Evolutionary conservation across 345 rosid genomes (phyloP).

Genomic region (Combretum micranthum): DNA sequence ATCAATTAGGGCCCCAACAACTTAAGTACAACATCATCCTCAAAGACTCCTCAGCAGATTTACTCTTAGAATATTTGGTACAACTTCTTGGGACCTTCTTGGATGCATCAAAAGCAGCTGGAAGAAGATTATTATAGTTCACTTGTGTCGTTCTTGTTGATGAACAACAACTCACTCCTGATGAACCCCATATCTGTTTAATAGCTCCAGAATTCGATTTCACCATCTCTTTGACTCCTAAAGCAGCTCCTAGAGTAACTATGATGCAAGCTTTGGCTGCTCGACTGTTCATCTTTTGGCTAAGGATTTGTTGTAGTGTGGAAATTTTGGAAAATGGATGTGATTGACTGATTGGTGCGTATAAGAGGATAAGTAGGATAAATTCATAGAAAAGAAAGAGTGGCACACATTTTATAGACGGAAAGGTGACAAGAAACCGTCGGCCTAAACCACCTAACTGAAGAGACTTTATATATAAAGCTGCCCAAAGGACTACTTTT

Average conservation of each 20-base stretch:
- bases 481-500: no score
- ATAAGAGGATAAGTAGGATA: no score
- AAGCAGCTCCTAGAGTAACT: slow-evolving; percentile 15
- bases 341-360: no score
- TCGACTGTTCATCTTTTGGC: not conserved
- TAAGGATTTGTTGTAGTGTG: not conserved
- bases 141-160: slow-evolving; percentile 5
- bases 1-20: slow-evolving; percentile 20
- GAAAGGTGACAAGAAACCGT: slow-evolving; percentile 1
- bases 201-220: slow-evolving; percentile 10
- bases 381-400: no score
- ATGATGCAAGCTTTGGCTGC: slow-evolving; percentile 13
- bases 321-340: no score
- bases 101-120: slow-evolving; percentile 1
- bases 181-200: slow-evolving; percentile 5
- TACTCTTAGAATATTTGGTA: not conserved
- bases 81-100: not conserved
- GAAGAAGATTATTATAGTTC: not conserved
- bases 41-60: slow-evolving; percentile 13
- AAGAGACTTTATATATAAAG: no score
- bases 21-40: slow-evolving; percentile 21
- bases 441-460: slow-evolving; percentile 7
- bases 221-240: slow-evolving; percentile 10
- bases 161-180: not conserved
- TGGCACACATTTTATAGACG: no score